Conservation (phyloP, 1,284 basidiomycete species). For the Fistulinella cinereoalba region DNA sequence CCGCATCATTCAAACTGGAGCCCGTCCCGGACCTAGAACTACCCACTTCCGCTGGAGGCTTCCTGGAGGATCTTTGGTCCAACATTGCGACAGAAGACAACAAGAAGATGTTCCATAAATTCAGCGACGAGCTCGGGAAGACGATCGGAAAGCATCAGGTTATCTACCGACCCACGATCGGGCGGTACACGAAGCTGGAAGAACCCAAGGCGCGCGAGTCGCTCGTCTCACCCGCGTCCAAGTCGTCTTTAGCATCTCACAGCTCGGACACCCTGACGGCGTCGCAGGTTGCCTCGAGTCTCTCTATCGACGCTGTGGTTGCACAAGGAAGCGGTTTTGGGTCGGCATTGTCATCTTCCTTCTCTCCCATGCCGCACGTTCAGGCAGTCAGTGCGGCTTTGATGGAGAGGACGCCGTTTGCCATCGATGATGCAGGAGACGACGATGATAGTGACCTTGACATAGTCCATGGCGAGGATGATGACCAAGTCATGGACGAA, state of each 20-base stretch:
- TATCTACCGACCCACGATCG: conserved; percentile 78
- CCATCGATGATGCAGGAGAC: conserved; percentile 82
- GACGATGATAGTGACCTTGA: conserved; percentile 73
- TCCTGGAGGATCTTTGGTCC: conserved; percentile 84
- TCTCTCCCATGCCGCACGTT: conserved; percentile 63
- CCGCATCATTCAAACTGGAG: conserved; percentile 83
- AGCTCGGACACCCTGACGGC: conserved; percentile 22
- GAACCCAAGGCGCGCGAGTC: conserved; percentile 89
- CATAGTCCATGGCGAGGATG: conserved; percentile 61
- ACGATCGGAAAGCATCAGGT: conserved; percentile 90
- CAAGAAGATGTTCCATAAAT: conserved; percentile 79
- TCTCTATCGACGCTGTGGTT: conserved; percentile 36
- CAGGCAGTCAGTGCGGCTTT: conserved; percentile 79
- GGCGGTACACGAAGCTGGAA: conserved; percentile 76
- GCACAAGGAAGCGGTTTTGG: conserved; percentile 27
- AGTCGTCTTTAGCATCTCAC: conserved; percentile 36
- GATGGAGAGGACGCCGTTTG: conserved; percentile 88
- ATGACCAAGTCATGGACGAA: conserved; percentile 86
- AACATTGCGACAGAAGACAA: conserved; percentile 87
- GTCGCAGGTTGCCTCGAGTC: conserved; percentile 38
- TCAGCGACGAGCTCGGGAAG: conserved; percentile 92
- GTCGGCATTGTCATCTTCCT: conserved; percentile 35
- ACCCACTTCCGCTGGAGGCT: conserved; percentile 54
- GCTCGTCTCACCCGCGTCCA: conserved; percentile 69
- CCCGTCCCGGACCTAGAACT: conserved; percentile 65